phyloP scores from a whole-genome alignment of 306 rosid species.

The Pyrus pyrifolia region DNA sequence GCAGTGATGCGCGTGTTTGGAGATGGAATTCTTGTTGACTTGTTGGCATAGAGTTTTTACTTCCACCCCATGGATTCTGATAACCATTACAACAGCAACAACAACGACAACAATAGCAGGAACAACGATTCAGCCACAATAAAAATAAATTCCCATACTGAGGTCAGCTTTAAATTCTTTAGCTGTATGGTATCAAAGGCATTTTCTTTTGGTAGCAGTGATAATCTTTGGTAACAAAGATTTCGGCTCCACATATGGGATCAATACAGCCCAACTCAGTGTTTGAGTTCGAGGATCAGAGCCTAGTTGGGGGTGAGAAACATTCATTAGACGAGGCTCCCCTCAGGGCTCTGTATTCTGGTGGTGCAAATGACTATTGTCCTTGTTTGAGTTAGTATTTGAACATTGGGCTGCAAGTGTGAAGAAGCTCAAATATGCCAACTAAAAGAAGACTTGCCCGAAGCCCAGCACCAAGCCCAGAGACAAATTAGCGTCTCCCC shows the following conservation, averaged over 20 bases:
- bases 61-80: slow-evolving; percentile 21
- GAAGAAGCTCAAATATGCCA: no score
- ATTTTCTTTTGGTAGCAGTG: neutral
- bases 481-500: no score
- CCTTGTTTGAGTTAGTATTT: no score
- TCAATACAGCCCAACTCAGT: slow-evolving; percentile 16
- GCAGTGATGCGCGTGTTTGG: slow-evolving; percentile 23
- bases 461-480: no score
- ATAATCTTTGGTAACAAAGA: neutral
- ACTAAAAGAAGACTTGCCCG: no score
- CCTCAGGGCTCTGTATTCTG: slow-evolving; percentile 10
- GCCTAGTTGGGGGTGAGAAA: slow-evolving; percentile 29
- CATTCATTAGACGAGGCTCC: slow-evolving; percentile 19
- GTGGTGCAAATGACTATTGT: slow-evolving; percentile 13
- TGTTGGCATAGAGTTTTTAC: slow-evolving; percentile 15
- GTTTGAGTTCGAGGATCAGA: slow-evolving; percentile 34
- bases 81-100: neutral
- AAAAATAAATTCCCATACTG: slow-evolving; percentile 23
- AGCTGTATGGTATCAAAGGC: neutral
- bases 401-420: no score
- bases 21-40: slow-evolving; percentile 27
- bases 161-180: slow-evolving; percentile 9
- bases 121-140: slow-evolving; percentile 9
- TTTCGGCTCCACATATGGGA: slow-evolving; percentile 25
- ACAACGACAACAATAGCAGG: neutral